Evolutionary conservation across 345 rosid species (phyloP).

Genomic region (Eucalyptus globulus): DNA sequence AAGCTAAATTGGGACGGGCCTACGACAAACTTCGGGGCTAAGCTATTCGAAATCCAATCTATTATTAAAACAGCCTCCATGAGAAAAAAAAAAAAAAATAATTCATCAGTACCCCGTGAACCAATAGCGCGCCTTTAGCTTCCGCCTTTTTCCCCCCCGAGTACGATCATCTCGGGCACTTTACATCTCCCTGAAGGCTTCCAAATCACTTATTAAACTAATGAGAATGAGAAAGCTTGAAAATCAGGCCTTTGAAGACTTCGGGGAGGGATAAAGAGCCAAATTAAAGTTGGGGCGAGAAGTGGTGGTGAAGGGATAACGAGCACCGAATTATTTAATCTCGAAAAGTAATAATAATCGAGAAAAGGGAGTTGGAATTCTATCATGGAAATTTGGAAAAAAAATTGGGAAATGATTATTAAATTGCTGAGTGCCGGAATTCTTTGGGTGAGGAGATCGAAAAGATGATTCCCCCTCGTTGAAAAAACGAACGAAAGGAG

Average conservation of each 20-base stretch:
- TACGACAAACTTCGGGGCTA: neutral
- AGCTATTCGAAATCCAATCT: neutral
- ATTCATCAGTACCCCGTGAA: neutral
- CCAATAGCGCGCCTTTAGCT: neutral
- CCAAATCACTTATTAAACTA: neutral
- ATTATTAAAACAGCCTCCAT: neutral
- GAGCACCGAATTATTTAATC: neutral
- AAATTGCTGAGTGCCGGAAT: neutral
- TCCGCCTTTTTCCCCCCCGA: neutral
- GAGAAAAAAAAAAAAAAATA: neutral
- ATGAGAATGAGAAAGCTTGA: neutral
- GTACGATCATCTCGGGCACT: neutral
- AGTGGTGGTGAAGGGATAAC: neutral
- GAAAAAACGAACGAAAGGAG: neutral
- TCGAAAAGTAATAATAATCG: neutral
- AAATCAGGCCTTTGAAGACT: constrained; percentile 6
- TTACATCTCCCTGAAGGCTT: constrained; percentile 9
- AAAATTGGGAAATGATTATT: neutral
- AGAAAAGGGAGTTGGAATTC: neutral
- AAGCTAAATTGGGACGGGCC: neutral
- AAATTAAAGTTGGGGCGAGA: neutral
- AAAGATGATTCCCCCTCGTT: neutral
- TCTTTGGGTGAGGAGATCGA: neutral
- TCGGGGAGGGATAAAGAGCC: constrained; percentile 41
- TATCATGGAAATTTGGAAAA: neutral